Evolutionary conservation across 352 stramenopile species (phyloP), one percentile per base, ranked within the genome.

Genomic region (Aphanomyces stellatus): DNA sequence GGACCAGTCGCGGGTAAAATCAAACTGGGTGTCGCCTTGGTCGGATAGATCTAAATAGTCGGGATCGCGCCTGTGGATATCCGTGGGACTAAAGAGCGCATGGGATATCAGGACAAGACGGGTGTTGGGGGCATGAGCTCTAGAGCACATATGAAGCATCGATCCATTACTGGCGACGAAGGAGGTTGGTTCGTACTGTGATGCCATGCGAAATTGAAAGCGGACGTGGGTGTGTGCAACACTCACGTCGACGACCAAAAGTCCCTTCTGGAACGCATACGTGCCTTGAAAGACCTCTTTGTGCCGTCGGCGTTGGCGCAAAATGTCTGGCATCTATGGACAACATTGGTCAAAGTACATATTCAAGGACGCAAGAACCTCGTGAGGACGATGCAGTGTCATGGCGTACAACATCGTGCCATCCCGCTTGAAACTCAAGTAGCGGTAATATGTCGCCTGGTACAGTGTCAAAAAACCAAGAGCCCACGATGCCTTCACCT

Each of bases 391-490:
- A 65, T 83, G 85, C 63, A 89, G 88, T 37, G 90, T 73, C 82
- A 92, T 90, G 0, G 74, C 79, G 61, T 92, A 92, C 13, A 90
- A 69, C 48, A 92, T 79, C 0, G 79, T 77, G 28, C 82, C 84
- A 46, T 93, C 77, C 31, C 79, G 74, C 56, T 88, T 79, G 71
- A 93, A 93, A 22, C 74, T 84, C 30, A 93, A 90, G 69, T 91
- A 91, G 49, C 84, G 80, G 72, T 93, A 93, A 71, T 93, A 91
- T 24, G 90, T 76, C 33, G 59, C 48, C 59, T 66, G 25, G 13
- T 11, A 10, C 24, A 28, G 28, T 15, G 37, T 40, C 34, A n/a
- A n/a, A 13, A 62, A 49, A 22, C 11, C 10, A 42, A 13, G 22
- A 62, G n/a, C n/a, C n/a, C 22, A 24, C 6, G 28, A 48, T 55